Evolutionary conservation across 2,329 filamentous ascomycete species (phyloP).

Genomic region (Aureobasidium sp.): DNA sequence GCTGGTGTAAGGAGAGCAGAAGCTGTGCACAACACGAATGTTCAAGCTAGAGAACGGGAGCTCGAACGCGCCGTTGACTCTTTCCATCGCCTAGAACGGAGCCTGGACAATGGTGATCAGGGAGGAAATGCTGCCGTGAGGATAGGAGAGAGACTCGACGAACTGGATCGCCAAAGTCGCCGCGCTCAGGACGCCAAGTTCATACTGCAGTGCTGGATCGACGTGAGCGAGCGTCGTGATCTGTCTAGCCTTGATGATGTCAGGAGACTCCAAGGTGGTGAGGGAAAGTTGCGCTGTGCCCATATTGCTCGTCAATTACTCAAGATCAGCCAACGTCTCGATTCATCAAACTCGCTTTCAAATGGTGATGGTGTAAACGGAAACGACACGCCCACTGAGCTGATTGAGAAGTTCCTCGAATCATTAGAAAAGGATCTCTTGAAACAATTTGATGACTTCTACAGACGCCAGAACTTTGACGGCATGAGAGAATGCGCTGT

Average conservation of each 20-base stretch:
- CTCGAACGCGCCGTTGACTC: conserved; percentile 85
- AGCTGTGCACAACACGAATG: conserved; percentile 81
- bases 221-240: conserved; percentile 83
- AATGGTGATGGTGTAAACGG: conserved; percentile 17
- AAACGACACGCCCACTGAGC: conserved; percentile 44
- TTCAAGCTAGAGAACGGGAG: conserved; percentile 78
- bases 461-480: conserved; percentile 87
- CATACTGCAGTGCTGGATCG: conserved; percentile 91
- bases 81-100: conserved; percentile 82
- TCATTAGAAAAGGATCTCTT: conserved; percentile 90
- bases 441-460: conserved; percentile 96
- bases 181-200: conserved; percentile 90
- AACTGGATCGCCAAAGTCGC: conserved; percentile 84
- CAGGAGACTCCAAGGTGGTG: conserved; percentile 70
- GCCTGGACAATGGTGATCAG: conserved; percentile 50
- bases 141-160: conserved; percentile 87
- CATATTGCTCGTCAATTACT: conserved; percentile 89
- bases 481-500: conserved; percentile 97
- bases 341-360: conserved; percentile 40
- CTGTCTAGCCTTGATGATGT: conserved; percentile 83
- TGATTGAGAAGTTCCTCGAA: conserved; percentile 95
- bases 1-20: conserved; percentile 87
- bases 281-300: conserved; percentile 89
- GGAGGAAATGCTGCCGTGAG: conserved; percentile 88
- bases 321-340: conserved; percentile 85